Evolutionary conservation across 1,284 basidiomycete genomes (phyloP), one percentile per base, ranked within the genome.

Genomic region (Mycena citricolor): DNA sequence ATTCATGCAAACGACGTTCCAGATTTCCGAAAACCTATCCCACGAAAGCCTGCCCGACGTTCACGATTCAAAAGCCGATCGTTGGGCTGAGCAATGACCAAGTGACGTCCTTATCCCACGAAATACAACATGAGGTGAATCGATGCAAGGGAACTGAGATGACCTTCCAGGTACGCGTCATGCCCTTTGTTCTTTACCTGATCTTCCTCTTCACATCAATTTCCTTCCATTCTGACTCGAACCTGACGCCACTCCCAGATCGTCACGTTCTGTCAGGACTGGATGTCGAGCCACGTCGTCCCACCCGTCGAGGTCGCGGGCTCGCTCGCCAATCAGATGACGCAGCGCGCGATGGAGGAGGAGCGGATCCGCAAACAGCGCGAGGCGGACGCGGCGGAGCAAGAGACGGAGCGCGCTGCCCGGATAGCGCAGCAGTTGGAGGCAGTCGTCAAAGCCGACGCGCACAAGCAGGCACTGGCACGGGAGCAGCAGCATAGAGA

Each of bases 21-120:
- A 89, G 85, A 61, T 78, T 90, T 48, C 85, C 86, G 4, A 87
- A 83, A 63, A 86, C 86, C 39, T 88, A 88, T 60, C 86, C 87
- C 10, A 64, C 69, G 3, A 72, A 82, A 39, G 80, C 83, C 19
- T 76, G 70, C 33, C 82, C 87, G 4, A 77, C 71, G 3, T 85
- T 90, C 55, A 71, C 76, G 4, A 74, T 88, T 30, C 75, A 83
- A 58, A 81, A 77, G 52, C 82, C 82, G 20, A 74, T 76, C 42
- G 66, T 69, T 28, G 83, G 84, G 19, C 55, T 89, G 24, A 68
- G 61, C 31, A 66, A 71, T 32, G 71, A 77, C 14, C 70, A 85
- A 53, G 63, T 82, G 34, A 64, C 67, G 29, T 77, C 70, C 33
- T 60, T 90, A 12, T 66, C 73, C 4, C 76, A 74, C 35, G 69